These are phyloP conservation scores for Rhizodiscina lignyota DNA, from an alignment of 495 filamentous ascomycete species.

Conservation along the genomic window DNA sequence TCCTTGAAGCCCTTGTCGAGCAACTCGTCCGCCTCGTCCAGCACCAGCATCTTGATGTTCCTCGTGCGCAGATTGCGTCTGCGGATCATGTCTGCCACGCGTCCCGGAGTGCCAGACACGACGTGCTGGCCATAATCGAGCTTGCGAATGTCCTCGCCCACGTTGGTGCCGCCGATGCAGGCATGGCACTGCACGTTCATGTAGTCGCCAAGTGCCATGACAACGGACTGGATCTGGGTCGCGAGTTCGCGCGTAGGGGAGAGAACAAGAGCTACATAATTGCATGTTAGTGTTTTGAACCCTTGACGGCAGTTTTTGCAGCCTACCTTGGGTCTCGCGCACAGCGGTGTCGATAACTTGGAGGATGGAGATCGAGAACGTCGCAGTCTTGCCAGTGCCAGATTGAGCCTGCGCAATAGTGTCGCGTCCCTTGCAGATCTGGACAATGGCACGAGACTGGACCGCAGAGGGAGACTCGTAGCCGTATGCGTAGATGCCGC, in stretches of 20 bases:
- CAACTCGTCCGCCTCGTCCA: constrained; percentile 92
- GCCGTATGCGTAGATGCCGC: constrained; percentile 96
- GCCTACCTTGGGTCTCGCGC: constrained; percentile 61
- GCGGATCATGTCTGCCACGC: constrained; percentile 98
- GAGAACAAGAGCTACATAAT: constrained; percentile 63
- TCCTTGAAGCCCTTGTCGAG: constrained; percentile 87
- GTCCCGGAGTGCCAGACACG: constrained; percentile 87
- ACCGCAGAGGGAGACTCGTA: constrained; percentile 96
- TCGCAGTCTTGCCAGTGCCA: constrained; percentile 97
- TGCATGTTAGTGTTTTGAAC: constrained; percentile 7
- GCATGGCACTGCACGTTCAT: constrained; percentile 99
- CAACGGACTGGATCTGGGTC: constrained; percentile 93
- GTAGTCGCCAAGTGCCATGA: constrained; percentile 95
- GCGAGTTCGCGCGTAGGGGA: constrained; percentile 95
- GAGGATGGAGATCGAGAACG: constrained; percentile 93
- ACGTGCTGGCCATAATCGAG: constrained; percentile 95
- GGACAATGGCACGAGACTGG: constrained; percentile 92
- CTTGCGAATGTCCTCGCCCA: constrained; percentile 92
- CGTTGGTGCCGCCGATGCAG: constrained; percentile 95
- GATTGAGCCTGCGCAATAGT: constrained; percentile 99
- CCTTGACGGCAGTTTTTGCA: constrained; percentile 1
- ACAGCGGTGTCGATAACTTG: constrained; percentile 54
- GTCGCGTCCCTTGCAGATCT: constrained; percentile 96
- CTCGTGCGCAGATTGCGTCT: constrained; percentile 85
- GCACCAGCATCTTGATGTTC: constrained; percentile 96